Base-by-base conservation (phyloP, 129 eudicot species). In the Dittrichia graveolens region DNA sequence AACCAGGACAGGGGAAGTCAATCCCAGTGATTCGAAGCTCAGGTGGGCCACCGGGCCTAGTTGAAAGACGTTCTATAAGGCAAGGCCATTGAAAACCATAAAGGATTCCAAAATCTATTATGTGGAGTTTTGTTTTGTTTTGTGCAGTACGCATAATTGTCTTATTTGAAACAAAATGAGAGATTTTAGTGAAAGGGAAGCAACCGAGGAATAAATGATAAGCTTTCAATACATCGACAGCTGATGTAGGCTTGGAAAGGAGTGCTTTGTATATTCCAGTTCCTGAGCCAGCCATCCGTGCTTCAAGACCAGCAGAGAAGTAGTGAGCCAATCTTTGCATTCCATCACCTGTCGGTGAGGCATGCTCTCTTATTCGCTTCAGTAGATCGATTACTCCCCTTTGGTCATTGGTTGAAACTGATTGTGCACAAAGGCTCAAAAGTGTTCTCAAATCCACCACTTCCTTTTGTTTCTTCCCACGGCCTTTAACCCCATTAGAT, bases 11-110 rank as follows among this genome's bases (percentile, higher is more conserved):
- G 6, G 96, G 96, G 72, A 76, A 76, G 78, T 90, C 96, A 65
- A 90, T 82, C 60, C 96, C 96, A 8, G 94, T 90, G 41, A 87
- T 87, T 41, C 90, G 85, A 69, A 90, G 83, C 59, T 85, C 81
- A 13, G 94, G 96, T 42, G 96, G 96, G 31, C 93, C 93, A 53
- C 89, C 91, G 6, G 85, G 75, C 69, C 86, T 83, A 34, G 73
- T 47, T 42, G 96, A 79, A 61, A 90, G 91, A 16, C 84, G 85
- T 58, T 90, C 81, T 9, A 90, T 78, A 41, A 85, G 81, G 45
- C 81, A 73, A 71, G 96, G 96, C 94, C 94, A 90, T 75, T 90
- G 96, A 65, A 90, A 90, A 39, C 96, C 96, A 6, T 85, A 90
- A 42, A 82, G 67, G 37, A 90, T 85, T 12, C 96, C 96, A 69